Evolutionary conservation across 768 basidiomycete species (phyloP).

Genomic region (Leccinum longicurvipes): DNA sequence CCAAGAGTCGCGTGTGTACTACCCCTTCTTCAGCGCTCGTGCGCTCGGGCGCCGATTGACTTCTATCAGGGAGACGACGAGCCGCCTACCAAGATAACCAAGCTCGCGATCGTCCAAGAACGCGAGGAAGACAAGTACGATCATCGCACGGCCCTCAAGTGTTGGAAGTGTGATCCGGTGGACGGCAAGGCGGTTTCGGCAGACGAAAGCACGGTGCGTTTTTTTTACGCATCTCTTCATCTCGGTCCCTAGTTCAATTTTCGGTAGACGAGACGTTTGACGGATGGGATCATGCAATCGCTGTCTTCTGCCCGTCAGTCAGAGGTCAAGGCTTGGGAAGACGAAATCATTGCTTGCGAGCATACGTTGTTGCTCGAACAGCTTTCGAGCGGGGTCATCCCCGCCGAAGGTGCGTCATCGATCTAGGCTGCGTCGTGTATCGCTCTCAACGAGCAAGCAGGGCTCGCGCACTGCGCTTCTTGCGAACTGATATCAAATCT

Average conservation of each 20-base stretch:
- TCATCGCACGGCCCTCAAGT: slow-evolving; percentile 58
- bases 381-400: slow-evolving; percentile 22
- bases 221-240: background rate
- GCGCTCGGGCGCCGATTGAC: background rate
- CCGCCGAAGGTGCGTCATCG: slow-evolving; percentile 21
- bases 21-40: background rate
- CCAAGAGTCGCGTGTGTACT: slow-evolving; percentile 59
- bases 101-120: slow-evolving; percentile 84
- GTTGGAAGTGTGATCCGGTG: slow-evolving; percentile 67
- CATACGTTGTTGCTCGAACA: slow-evolving; percentile 65
- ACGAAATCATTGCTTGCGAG: slow-evolving; percentile 85
- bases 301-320: slow-evolving; percentile 89
- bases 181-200: slow-evolving; percentile 45
- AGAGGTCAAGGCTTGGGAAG: slow-evolving; percentile 97
- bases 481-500: slow-evolving; percentile 90
- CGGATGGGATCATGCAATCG: slow-evolving; percentile 71
- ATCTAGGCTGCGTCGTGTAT: background rate
- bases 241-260: background rate
- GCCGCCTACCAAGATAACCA: slow-evolving; percentile 86
- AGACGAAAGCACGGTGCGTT: slow-evolving; percentile 34
- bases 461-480: slow-evolving; percentile 73
- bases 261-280: slow-evolving; percentile 50
- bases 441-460: slow-evolving; percentile 31
- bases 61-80: slow-evolving; percentile 61
- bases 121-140: slow-evolving; percentile 89